These are phyloP conservation scores for Nigrospora osmanthi DNA, from an alignment of 2,329 filamentous ascomycete genomes.

Conservation along the genomic window DNA sequence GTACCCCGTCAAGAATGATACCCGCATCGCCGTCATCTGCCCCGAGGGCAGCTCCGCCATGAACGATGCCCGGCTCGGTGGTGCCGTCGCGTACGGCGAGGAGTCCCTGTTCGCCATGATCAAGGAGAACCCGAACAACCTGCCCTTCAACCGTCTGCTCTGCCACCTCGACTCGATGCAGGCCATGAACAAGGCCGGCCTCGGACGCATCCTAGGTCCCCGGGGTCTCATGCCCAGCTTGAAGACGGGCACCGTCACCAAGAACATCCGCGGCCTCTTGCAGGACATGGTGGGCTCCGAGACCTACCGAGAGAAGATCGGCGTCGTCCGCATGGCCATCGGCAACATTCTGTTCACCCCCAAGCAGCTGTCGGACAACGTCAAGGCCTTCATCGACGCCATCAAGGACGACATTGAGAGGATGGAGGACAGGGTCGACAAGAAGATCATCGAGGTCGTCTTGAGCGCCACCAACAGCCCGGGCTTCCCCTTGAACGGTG, in stretches of 20 bases:
- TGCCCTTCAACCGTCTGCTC: slow-evolving; percentile 84
- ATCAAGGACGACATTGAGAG: slow-evolving; percentile 70
- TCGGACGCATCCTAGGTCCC: slow-evolving; percentile 80
- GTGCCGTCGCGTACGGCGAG: slow-evolving; percentile 78
- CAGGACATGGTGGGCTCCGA: slow-evolving; percentile 76
- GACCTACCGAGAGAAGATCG: slow-evolving; percentile 78
- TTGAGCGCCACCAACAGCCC: slow-evolving; percentile 83
- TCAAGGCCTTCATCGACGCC: slow-evolving; percentile 67
- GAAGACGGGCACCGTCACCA: slow-evolving; percentile 84
- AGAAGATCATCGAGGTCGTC: slow-evolving; percentile 69
- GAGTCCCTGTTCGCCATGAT: slow-evolving; percentile 78
- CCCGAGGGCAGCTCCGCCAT: slow-evolving; percentile 71
- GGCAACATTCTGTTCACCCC: slow-evolving; percentile 87
- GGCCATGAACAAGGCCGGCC: slow-evolving; percentile 70
- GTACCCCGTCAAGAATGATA: slow-evolving; percentile 80
- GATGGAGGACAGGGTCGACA: slow-evolving; percentile 56
- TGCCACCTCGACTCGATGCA: slow-evolving; percentile 73
- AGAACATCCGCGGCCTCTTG: slow-evolving; percentile 67
- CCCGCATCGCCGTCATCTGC: slow-evolving; percentile 84
- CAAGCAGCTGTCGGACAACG: slow-evolving; percentile 75
- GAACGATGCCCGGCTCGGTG: slow-evolving; percentile 65
- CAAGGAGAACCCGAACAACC: slow-evolving; percentile 55
- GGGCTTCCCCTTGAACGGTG: slow-evolving; percentile 78
- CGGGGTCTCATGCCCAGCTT: slow-evolving; percentile 85
- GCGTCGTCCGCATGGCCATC: slow-evolving; percentile 81